These are phyloP conservation scores for Leucoagaricus sp. DNA, from an alignment of 1,284 basidiomycete species.

Conservation along the genomic window DNA sequence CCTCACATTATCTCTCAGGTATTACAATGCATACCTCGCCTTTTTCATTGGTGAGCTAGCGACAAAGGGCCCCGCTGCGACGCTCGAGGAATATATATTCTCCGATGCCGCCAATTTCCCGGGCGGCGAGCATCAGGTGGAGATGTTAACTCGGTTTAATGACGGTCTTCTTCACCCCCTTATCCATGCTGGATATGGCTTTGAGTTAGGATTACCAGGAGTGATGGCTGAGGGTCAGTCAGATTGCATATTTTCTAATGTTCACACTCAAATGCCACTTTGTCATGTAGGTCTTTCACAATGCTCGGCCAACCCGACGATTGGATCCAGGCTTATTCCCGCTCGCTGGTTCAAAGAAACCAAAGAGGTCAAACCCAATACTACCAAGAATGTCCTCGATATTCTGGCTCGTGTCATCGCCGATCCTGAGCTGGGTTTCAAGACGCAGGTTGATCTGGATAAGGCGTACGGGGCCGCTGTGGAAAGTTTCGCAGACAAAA, in stretches of 20 bases:
- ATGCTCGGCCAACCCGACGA: conserved; percentile 8
- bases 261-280: neutral
- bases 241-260: conserved; percentile 1
- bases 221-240: conserved; percentile 55
- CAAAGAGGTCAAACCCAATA: conserved; percentile 9
- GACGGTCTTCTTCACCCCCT: conserved; percentile 59
- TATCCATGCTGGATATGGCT: conserved; percentile 59
- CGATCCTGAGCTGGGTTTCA: conserved; percentile 34
- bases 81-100: conserved; percentile 54
- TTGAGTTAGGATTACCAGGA: conserved; percentile 59
- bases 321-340: neutral
- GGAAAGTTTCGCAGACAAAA: conserved; percentile 32
- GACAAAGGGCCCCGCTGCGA: conserved; percentile 35
- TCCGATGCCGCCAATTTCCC: conserved; percentile 47
- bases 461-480: conserved; percentile 24
- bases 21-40: conserved; percentile 51
- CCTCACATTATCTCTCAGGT: conserved; percentile 34
- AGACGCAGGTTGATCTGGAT: neutral
- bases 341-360: neutral
- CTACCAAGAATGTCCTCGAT: conserved; percentile 32
- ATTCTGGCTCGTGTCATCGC: conserved; percentile 43
- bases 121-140: conserved; percentile 36
- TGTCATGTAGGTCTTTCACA: conserved; percentile 34
- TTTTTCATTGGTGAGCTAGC: conserved; percentile 47
- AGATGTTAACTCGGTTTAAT: conserved; percentile 58